Conservation (phyloP, 2,329 filamentous ascomycete genomes). For the Fusarium oligoseptatum region DNA sequence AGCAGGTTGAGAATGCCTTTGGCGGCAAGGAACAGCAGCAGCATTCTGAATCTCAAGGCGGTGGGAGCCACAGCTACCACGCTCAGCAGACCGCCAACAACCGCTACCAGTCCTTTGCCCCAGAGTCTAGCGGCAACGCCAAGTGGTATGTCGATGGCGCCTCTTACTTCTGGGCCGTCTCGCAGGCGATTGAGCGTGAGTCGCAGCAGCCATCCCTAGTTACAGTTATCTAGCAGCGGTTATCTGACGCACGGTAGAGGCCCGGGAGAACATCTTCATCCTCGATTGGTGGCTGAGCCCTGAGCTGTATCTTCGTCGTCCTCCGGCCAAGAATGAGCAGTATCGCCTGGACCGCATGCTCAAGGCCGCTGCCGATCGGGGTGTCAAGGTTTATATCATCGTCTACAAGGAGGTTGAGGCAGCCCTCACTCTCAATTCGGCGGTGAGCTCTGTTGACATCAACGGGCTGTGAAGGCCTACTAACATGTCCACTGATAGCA, state of each 20-base stretch:
- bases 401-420: constrained; percentile 94
- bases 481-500: constrained; percentile 63
- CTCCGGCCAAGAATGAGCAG: constrained; percentile 83
- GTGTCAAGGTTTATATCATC: constrained; percentile 86
- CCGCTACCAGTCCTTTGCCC: constrained; percentile 78
- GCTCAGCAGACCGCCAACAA: constrained; percentile 59
- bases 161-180: constrained; percentile 88
- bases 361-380: constrained; percentile 83
- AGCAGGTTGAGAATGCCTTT: constrained; percentile 44
- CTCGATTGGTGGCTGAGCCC: constrained; percentile 93
- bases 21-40: constrained; percentile 56
- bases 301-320: constrained; percentile 87
- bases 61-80: constrained; percentile 57
- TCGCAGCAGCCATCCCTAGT: neutral
- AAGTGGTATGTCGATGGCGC: constrained; percentile 93
- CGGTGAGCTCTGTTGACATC: constrained; percentile 51
- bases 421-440: constrained; percentile 73
- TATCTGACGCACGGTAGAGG: constrained; percentile 60
- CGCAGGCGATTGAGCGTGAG: constrained; percentile 77
- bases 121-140: constrained; percentile 77
- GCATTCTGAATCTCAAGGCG: constrained; percentile 61
- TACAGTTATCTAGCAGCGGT: neutral
- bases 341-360: constrained; percentile 90
- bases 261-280: constrained; percentile 84
- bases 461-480: neutral